Evolutionary conservation across 164 flowering plant species (phyloP).

Genomic region (Aristolochia fimbriata): DNA sequence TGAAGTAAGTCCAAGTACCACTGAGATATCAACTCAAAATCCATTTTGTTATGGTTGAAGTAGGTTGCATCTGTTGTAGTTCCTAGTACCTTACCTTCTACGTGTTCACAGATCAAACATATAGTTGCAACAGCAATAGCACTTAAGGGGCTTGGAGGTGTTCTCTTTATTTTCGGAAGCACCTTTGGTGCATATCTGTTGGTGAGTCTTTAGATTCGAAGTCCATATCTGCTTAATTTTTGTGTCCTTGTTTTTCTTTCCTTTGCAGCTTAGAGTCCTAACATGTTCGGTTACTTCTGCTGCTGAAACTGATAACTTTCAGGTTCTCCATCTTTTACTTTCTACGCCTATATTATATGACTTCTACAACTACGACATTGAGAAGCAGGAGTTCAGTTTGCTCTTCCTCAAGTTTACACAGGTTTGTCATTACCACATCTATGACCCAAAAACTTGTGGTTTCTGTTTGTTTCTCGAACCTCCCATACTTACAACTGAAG

Average conservation of each 20-base stretch:
- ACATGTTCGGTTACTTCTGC: no score
- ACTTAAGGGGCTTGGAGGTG: constrained; percentile 57
- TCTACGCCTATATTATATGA: constrained; percentile 57
- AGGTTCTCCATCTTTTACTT: constrained; percentile 49
- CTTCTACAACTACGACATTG: constrained; percentile 64
- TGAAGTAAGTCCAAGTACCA: no score
- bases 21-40: no score
- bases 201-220: constrained; percentile 25
- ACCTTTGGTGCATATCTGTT: constrained; percentile 62
- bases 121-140: constrained; percentile 30
- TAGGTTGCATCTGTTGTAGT: no score
- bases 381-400: constrained; percentile 37
- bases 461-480: no score
- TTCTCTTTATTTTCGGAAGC: constrained; percentile 62
- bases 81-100: not conserved
- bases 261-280: no score
- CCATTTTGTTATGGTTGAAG: no score
- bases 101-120: constrained; percentile 33
- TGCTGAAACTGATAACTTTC: not conserved
- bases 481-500: no score
- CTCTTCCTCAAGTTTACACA: constrained; percentile 59
- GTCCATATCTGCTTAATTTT: no score
- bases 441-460: no score
- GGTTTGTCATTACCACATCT: constrained; percentile 23
- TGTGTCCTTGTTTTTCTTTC: not conserved